These are phyloP conservation scores for Vitis rotundifolia DNA, from an alignment of 164 flowering plant species.

Conservation along the genomic window DNA sequence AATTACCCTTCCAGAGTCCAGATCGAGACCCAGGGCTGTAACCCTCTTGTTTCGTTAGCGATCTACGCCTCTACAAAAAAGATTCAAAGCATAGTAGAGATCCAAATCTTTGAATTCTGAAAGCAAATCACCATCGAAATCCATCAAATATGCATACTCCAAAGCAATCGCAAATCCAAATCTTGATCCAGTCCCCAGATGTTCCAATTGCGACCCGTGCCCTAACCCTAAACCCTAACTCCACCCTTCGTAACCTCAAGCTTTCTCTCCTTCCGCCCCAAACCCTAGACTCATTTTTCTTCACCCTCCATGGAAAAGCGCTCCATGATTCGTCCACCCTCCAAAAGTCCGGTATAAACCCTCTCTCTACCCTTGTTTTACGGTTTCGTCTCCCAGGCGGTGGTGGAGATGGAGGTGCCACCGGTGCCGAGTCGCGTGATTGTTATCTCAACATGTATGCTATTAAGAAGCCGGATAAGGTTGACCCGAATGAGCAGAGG, in stretches of 20 bases:
- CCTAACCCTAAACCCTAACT: slow-evolving; percentile 40
- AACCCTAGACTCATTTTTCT: slow-evolving; percentile 32
- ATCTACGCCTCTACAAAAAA: too few species aligned
- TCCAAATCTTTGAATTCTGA: too few species aligned
- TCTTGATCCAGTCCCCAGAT: slow-evolving; percentile 54
- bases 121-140: too few species aligned
- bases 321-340: slow-evolving; percentile 39
- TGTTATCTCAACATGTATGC: slow-evolving; percentile 98
- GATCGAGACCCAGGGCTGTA: too few species aligned
- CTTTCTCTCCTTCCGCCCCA: slow-evolving; percentile 28
- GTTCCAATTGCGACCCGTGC: slow-evolving; percentile 37
- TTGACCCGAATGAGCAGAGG: slow-evolving; percentile 85
- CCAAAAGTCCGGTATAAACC: slow-evolving; percentile 22
- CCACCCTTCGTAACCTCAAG: slow-evolving; percentile 40
- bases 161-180: slow-evolving; percentile 16
- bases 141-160: background rate
- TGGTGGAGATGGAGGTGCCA: slow-evolving; percentile 96
- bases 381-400: slow-evolving; percentile 60
- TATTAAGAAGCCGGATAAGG: slow-evolving; percentile 84
- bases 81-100: too few species aligned
- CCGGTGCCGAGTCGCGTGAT: slow-evolving; percentile 96
- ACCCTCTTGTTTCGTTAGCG: too few species aligned
- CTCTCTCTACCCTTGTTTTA: slow-evolving; percentile 47
- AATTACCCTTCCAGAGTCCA: too few species aligned
- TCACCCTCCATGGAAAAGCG: slow-evolving; percentile 57